Evolutionary conservation across 1,284 basidiomycete species (phyloP).

Genomic region (Malassezia psittaci): DNA sequence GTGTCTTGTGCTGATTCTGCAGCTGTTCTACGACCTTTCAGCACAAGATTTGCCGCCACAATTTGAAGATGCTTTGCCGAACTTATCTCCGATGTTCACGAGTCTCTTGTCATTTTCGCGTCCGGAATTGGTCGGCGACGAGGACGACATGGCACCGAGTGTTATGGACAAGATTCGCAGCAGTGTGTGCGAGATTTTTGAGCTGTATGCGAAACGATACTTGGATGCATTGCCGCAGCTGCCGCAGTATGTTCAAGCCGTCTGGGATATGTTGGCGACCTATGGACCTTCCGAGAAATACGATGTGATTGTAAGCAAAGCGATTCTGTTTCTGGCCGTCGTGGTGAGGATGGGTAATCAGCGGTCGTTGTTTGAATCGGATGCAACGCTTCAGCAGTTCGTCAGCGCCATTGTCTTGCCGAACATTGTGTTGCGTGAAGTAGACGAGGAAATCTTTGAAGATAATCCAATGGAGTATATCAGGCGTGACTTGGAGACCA

Average conservation of each 20-base stretch:
- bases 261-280: conserved; percentile 76
- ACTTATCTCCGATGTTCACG: conserved; percentile 32
- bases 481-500: conserved; percentile 67
- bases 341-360: conserved; percentile 61
- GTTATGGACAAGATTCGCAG: conserved; percentile 78
- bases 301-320: conserved; percentile 82
- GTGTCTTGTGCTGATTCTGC: conserved; percentile 58
- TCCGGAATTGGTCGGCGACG: conserved; percentile 42
- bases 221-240: conserved; percentile 74
- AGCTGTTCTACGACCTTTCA: conserved; percentile 86
- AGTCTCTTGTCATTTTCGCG: conserved; percentile 36
- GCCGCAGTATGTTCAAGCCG: conserved; percentile 72
- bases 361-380: conserved; percentile 54
- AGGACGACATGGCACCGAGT: conserved; percentile 72
- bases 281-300: conserved; percentile 65
- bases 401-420: conserved; percentile 85
- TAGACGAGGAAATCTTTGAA: conserved; percentile 91
- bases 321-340: conserved; percentile 80
- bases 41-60: conserved; percentile 89
- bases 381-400: conserved; percentile 68
- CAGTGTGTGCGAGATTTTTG: conserved; percentile 78
- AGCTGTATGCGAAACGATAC: conserved; percentile 85
- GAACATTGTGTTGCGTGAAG: conserved; percentile 75
- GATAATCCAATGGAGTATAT: conserved; percentile 95
- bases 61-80: conserved; percentile 73